Base-by-base conservation (phyloP, 1,284 basidiomycete genomes). In the Volvariella surrecta region DNA sequence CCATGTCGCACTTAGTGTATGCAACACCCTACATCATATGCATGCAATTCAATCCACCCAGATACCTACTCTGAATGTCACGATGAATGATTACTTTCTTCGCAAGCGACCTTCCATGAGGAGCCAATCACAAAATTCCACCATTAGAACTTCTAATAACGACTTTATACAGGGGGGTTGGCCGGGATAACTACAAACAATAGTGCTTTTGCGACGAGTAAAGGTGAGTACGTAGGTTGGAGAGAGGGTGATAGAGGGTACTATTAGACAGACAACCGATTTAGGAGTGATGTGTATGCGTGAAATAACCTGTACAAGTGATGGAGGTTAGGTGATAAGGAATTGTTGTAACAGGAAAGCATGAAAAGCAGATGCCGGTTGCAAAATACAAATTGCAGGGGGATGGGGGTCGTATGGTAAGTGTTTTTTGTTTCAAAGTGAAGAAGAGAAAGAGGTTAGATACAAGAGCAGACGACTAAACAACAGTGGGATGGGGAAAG, bases 161-260 rank as follows among this genome's bases (percentile, higher is more conserved):
- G 60, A 66, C 63, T 70, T 70, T 69, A 68, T 71, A 71, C 68
- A 71, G 58, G 60, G 53, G 50, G 50, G 51, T 53, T 56, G 34
- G 40, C 24, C 35, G 62, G 67, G 71, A 76, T 73, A 73, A 78
- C 74, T 79, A 79, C 76, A 74, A 69, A 70, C 72, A 71, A 71
- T 73, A 71, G 69, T 68, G 70, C 71, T 28, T 28, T 28, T 72
- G 70, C 69, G 66, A 69, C 56, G 69, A 65, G 68, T 28, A 28
- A 28, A 11, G 24, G 24, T 6, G 24, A 28, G 24, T 6, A 6
- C 11, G 24, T 6, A 28, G 24, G 24, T 6, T 6, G 11, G 24
- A 28, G 24, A 28, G 6, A 28, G 24, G 11, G 24, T 6, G 6
- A 11, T 6, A 28, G 24, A 11, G 65, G 58, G 15, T 68, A 68